Evolutionary conservation across 2,329 filamentous ascomycete species (phyloP).

Genomic region (Pseudocercospora fuligena): DNA sequence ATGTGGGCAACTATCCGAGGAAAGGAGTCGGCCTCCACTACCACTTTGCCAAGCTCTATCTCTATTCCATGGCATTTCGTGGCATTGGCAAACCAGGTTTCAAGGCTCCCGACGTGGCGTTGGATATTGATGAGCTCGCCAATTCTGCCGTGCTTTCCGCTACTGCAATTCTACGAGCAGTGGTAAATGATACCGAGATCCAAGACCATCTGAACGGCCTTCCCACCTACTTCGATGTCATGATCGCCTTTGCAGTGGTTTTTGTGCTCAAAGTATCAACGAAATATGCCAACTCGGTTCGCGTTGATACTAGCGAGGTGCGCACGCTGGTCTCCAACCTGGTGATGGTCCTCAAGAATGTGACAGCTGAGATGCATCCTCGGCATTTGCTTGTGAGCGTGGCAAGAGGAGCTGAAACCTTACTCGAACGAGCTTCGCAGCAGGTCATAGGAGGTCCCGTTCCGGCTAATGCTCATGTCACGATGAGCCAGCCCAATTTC

Average conservation of each 20-base stretch:
- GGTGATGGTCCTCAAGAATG: slow-evolving; percentile 34
- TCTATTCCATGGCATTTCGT: slow-evolving; percentile 37
- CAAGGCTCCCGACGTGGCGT: slow-evolving; percentile 32
- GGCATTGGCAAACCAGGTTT: slow-evolving; percentile 33
- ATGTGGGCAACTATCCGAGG: slow-evolving; percentile 37
- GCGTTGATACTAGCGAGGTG: slow-evolving; percentile 36
- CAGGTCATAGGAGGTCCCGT: slow-evolving; percentile 27
- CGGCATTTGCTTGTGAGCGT: slow-evolving; percentile 38
- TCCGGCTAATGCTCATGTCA: slow-evolving; percentile 37
- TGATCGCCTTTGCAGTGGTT: slow-evolving; percentile 41
- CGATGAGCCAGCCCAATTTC: slow-evolving; percentile 36
- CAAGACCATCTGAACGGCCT: slow-evolving; percentile 37
- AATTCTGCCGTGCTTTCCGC: slow-evolving; percentile 35
- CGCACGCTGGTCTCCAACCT: slow-evolving; percentile 32
- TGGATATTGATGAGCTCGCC: slow-evolving; percentile 39
- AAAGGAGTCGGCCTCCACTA: slow-evolving; percentile 38
- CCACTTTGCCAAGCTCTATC: slow-evolving; percentile 38
- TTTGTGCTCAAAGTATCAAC: slow-evolving; percentile 40
- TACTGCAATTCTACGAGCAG: slow-evolving; percentile 33
- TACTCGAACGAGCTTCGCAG: slow-evolving; percentile 33
- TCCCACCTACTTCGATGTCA: slow-evolving; percentile 40
- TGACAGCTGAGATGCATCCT: slow-evolving; percentile 39
- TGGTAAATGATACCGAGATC: slow-evolving; percentile 35
- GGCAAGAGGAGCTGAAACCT: slow-evolving; percentile 33
- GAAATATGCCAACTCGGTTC: slow-evolving; percentile 35